A percentile compares a stretch with the other conserved stretches of the same genome.
These are phyloP conservation scores for Epichloe festucae DNA, from an alignment of 2,329 filamentous ascomycete genomes.

Conservation along the genomic window DNA sequence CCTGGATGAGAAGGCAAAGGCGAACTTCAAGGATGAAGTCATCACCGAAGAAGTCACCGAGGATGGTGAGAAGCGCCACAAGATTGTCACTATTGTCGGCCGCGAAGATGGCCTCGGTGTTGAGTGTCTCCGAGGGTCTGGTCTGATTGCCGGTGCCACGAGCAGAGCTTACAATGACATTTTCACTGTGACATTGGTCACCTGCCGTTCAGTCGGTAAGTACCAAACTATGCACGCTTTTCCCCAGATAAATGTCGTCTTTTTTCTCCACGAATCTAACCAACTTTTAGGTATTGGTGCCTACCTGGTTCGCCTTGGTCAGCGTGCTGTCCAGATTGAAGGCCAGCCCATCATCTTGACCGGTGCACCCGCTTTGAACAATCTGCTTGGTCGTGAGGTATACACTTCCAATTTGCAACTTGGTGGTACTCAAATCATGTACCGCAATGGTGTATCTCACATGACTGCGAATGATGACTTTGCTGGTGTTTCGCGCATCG, in stretches of 20 bases:
- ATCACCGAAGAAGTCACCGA: constrained; percentile 78
- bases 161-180: constrained; percentile 97
- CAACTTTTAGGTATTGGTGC: constrained; percentile 65
- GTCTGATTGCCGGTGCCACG: constrained; percentile 94
- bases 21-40: constrained; percentile 62
- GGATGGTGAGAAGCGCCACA: constrained; percentile 79
- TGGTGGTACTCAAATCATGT: constrained; percentile 99
- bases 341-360: constrained; percentile 98
- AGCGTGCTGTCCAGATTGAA: constrained; percentile 97
- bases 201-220: constrained; percentile 88
- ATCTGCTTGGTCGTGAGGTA: constrained; percentile 91
- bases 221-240: constrained; percentile 6
- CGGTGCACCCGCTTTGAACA: constrained; percentile 94
- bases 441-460: constrained; percentile 98
- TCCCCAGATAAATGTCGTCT: background rate
- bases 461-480: constrained; percentile 98
- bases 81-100: constrained; percentile 88
- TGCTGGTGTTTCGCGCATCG: constrained; percentile 92
- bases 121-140: constrained; percentile 91
- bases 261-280: background rate
- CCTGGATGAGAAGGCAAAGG: constrained; percentile 73
- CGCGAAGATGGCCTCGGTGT: constrained; percentile 94
- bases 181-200: constrained; percentile 95
- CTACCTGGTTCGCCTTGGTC: constrained; percentile 93
- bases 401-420: constrained; percentile 99